Base-by-base conservation (phyloP, 2,329 filamentous ascomycete genomes). In the Tolypocladium album region DNA sequence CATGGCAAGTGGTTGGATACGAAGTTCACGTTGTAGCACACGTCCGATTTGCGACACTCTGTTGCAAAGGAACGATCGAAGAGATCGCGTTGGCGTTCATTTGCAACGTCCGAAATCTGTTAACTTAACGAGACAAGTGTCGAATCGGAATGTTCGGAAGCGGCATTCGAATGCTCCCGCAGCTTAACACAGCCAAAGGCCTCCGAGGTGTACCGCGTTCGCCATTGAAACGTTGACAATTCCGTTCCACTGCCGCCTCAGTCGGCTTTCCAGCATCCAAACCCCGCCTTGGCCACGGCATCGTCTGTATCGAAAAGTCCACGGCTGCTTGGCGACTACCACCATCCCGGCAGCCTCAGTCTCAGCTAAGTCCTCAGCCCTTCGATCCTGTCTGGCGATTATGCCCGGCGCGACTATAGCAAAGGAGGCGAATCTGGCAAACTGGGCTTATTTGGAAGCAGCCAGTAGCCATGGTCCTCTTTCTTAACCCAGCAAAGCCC, bases 191-290 rank as follows among this genome's bases (percentile, higher is more conserved):
- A 38, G 11, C 12, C 2, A 38, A 38, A 2, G 36, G 11, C 11
- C 36, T 38, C 36, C 9, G 36, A 38, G 36, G 13, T 38, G 36
- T 2, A 4, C 36, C 36, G 11, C 13, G 11, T 38, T 38, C 36
- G 40, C 40, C 3, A 31, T 31, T 31, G 40, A 43, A 9, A 43
- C 2, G 2, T 80, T 80, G 82, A 75, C 60, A 86, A 74, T 0
- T 86, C 86, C 77, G 87, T 87, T 4, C 85, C 85, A 5, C 86
- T 86, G 1, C 86, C 85, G 8, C 82, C 82, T 38, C 78, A 82
- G 0, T 82, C 81, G 0, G 83, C 82, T 69, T 88, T 89, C 42
- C 84, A 73, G 67, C 73, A 72, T 0, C 74, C 74, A 1, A 75
- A 68, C 15, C 56, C 50, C 8, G 42, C 50, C 4, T 71, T 72